phyloP scores from a whole-genome alignment of 352 stramenopile species.

The Phytopythium boreale region DNA sequence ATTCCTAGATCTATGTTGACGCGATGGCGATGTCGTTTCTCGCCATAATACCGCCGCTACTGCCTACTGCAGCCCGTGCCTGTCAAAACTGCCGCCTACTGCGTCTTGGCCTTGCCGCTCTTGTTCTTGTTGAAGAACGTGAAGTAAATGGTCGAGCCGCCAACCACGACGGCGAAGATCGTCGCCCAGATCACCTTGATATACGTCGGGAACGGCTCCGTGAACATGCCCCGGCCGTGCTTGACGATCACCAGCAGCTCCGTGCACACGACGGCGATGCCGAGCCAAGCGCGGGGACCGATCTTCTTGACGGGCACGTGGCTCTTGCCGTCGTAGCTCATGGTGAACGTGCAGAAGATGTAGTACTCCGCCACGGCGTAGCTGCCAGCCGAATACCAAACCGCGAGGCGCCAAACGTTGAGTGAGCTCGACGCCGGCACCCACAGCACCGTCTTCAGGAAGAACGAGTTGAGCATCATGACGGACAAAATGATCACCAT shows the following conservation, averaged over 20 bases:
- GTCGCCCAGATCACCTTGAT: slow-evolving; percentile 81
- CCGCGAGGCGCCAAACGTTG: slow-evolving; percentile 74
- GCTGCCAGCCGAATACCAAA: slow-evolving; percentile 86
- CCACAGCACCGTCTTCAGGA: slow-evolving; percentile 92
- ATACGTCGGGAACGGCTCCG: slow-evolving; percentile 74
- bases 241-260: slow-evolving; percentile 84
- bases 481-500: slow-evolving; percentile 90
- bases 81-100: slow-evolving; percentile 8
- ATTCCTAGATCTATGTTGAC: background rate
- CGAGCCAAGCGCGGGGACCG: slow-evolving; percentile 78
- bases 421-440: slow-evolving; percentile 79
- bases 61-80: background rate
- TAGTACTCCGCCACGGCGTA: slow-evolving; percentile 89
- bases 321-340: slow-evolving; percentile 46
- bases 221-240: slow-evolving; percentile 86
- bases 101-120: slow-evolving; percentile 17
- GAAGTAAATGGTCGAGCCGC: slow-evolving; percentile 86
- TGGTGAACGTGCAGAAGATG: slow-evolving; percentile 87
- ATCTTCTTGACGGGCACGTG: slow-evolving; percentile 77
- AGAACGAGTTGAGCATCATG: slow-evolving; percentile 96
- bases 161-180: slow-evolving; percentile 68
- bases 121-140: slow-evolving; percentile 54
- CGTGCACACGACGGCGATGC: slow-evolving; percentile 70
- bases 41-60: background rate
- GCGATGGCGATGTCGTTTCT: background rate